Evolutionary conservation across 345 rosid species (phyloP), one percentile per base, ranked within the genome.

Genomic region (Kernera saxatilis): DNA sequence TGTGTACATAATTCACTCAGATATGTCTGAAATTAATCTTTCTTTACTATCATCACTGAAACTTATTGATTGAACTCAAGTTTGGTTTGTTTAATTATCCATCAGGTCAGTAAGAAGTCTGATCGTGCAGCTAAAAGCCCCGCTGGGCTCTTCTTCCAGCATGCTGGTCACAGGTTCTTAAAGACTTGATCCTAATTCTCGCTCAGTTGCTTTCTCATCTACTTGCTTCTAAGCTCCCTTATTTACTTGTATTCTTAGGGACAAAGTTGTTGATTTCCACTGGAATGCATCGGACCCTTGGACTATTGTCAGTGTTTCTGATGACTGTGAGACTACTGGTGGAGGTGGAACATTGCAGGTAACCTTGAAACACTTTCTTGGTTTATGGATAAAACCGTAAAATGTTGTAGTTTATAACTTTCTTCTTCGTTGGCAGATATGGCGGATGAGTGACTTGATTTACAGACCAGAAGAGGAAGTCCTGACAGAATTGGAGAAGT

Each of bases 401-500:
- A 22, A 50, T 15, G 68, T 23, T 49, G 32, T 51, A n/a, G 33
- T 17, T 67, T 30, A 57, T 49, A 30, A 30, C 17, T 3, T 30
- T 52, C 46, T 56, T 71, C 8, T 63, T 48, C 5, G 41, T 18
- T 61, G 57, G 73, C 86, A 91, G 99, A 88, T 94, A 84, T 92
- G 98, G 99, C 85, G 98, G 19, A 94, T 94, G 98, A 94, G 86
- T 51, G 98, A 94, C 83, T 76, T 94, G 86, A 77, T 94, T 72
- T 94, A 91, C 80, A 78, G 98, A 72, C 98, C 99, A 0, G 93
- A 94, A 57, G 98, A 94, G 26, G 99, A 94, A 81, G 98, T 94
- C 7, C 55, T 94, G 77, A 81, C 84, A 12, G 99, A 94, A 83
- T 87, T 95, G 51, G 96, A 90, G 81, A 92, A 87, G 82, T 91